A percentile compares a stretch with the other conserved stretches of the same genome.
Evolutionary conservation across 75 land plant species (phyloP).

Genomic region (Selaginella moellendorffii): DNA sequence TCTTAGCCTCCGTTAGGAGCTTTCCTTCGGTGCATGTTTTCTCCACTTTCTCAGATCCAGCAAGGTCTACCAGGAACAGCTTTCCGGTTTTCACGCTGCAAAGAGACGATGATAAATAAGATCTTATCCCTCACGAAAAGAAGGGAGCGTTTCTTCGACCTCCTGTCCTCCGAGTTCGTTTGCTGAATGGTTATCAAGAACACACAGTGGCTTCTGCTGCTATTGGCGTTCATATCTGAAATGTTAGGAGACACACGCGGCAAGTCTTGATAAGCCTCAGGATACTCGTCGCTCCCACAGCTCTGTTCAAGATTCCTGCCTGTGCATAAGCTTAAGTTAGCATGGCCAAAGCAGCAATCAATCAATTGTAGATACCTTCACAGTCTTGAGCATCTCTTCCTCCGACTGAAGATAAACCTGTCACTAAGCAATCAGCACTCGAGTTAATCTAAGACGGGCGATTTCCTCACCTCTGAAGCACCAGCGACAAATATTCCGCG

Average conservation of each 20-base stretch:
- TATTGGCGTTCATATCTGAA: conserved; percentile 1
- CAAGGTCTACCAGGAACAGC: conserved; percentile 17
- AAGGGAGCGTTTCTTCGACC: too few species aligned
- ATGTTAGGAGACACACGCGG: neutral
- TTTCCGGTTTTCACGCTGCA: conserved; percentile 19
- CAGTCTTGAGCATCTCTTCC: conserved; percentile 15
- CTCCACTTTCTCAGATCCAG: conserved; percentile 23
- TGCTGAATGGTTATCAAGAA: conserved; percentile 5
- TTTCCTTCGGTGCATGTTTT: conserved; percentile 18
- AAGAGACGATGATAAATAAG: too few species aligned
- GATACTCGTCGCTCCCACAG: conserved; percentile 19
- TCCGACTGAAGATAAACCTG: conserved; percentile 16
- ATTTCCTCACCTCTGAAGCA: conserved; percentile 72
- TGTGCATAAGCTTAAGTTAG: neutral
- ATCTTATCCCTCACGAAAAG: too few species aligned
- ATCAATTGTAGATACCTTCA: conserved; percentile 11
- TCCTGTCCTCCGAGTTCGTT: conserved; percentile 7
- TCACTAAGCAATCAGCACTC: neutral
- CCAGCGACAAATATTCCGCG: conserved; percentile 48
- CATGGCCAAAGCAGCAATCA: neutral
- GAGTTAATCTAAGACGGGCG: neutral
- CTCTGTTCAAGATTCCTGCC: conserved; percentile 19
- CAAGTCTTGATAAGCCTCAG: neutral
- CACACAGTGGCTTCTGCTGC: conserved; percentile 9
- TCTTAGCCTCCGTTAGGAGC: conserved; percentile 17